Conservation (phyloP, 164 flowering plant genomes). For the Piper betle region DNA sequence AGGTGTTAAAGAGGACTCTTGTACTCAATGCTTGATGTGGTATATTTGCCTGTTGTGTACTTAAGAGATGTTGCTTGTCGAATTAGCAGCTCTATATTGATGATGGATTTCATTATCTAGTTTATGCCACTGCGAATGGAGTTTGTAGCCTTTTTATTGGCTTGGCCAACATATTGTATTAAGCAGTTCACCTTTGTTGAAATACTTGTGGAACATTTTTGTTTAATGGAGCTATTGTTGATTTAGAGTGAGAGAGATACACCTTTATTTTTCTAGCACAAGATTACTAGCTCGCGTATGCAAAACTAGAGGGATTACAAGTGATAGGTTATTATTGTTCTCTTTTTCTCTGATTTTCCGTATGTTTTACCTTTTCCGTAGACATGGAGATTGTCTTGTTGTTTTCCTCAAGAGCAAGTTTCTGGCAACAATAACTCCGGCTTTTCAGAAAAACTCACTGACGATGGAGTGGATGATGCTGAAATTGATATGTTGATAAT, state of each 20-base stretch:
- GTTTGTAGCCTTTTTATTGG: too few species aligned
- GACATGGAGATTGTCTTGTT: constrained; percentile 56
- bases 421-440: constrained; percentile 24
- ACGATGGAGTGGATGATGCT: constrained; percentile 28
- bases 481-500: constrained; percentile 18
- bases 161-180: background rate
- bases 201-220: background rate
- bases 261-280: background rate
- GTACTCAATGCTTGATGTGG: background rate
- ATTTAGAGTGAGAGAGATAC: background rate
- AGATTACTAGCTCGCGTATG: too few species aligned
- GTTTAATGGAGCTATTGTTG: background rate
- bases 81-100: too few species aligned
- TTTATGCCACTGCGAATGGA: too few species aligned
- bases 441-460: constrained; percentile 18
- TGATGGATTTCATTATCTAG: too few species aligned
- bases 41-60: background rate
- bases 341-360: constrained; percentile 3
- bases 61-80: background rate
- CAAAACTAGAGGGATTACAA: too few species aligned
- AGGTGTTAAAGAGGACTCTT: too few species aligned
- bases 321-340: too few species aligned
- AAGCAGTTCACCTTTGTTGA: background rate
- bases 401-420: constrained; percentile 42
- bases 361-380: constrained; percentile 10